Conservation (phyloP, 345 rosid species). For the rapeseed (Brassica napus) region DNA sequence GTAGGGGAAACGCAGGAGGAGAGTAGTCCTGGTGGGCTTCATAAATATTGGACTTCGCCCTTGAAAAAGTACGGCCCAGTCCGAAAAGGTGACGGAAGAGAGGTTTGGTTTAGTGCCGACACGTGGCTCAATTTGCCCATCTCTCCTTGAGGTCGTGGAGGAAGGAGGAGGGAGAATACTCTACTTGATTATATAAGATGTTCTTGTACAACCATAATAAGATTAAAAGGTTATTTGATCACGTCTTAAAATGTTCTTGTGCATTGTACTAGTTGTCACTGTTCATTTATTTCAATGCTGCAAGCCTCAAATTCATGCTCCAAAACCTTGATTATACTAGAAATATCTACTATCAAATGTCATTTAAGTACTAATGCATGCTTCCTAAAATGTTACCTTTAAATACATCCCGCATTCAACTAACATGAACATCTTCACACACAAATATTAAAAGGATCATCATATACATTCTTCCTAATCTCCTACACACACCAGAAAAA, state of each 20-base stretch:
- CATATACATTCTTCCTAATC: not conserved
- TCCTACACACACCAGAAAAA: not conserved
- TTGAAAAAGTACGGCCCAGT: too few relatives aligned
- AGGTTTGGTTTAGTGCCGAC: too few relatives aligned
- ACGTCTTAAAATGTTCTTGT: not conserved
- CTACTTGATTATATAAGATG: not conserved
- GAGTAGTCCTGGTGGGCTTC: too few relatives aligned
- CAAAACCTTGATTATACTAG: not conserved
- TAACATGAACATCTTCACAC: conserved; percentile 2
- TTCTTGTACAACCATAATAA: not conserved
- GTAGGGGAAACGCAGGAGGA: too few relatives aligned
- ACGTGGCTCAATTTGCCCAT: too few relatives aligned
- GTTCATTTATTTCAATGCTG: not conserved
- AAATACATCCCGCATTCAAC: conserved; percentile 1
- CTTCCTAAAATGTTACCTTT: conserved; percentile 1
- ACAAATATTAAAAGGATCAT: not conserved
- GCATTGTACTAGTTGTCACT: not conserved
- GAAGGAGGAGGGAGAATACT: too few relatives aligned
- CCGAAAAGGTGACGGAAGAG: too few relatives aligned
- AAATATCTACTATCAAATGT: not conserved
- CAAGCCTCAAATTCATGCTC: conserved; percentile 5
- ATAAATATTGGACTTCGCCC: too few relatives aligned
- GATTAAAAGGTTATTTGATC: not conserved
- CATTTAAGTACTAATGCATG: conserved; percentile 12
- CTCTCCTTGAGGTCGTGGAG: too few relatives aligned